Evolutionary conservation across 179 eudicot species (phyloP).

Genomic region (Corrigiola litoralis): DNA sequence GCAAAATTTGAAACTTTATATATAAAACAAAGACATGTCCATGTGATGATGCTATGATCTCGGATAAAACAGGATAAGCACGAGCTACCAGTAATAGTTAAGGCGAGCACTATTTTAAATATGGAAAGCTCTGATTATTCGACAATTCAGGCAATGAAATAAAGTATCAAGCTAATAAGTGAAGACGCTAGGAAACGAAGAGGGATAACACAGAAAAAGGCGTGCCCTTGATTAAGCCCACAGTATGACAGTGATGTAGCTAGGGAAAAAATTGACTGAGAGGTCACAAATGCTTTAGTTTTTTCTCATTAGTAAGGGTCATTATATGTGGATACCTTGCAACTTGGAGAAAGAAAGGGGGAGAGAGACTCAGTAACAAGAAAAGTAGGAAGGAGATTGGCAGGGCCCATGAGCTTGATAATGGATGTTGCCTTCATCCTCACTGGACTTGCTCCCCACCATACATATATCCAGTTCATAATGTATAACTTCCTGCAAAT

Average conservation of each 20-base stretch:
- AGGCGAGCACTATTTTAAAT: not conserved
- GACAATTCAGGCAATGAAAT: conserved; percentile 4
- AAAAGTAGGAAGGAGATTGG: conserved; percentile 28
- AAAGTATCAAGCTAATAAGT: not conserved
- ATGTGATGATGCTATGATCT: conserved; percentile 1
- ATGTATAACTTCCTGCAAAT: conserved; percentile 6
- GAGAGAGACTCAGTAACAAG: conserved; percentile 33
- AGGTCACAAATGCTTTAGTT: conserved; percentile 19
- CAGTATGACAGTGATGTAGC: conserved; percentile 25
- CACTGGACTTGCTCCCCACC: conserved; percentile 60
- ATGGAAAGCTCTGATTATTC: not conserved
- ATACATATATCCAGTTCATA: conserved; percentile 22
- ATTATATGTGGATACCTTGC: conserved; percentile 18
- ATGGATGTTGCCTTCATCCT: conserved; percentile 68
- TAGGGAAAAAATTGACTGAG: conserved; percentile 12
- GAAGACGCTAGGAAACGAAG: conserved; percentile 2
- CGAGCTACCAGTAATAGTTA: not conserved
- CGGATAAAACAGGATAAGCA: conserved; percentile 12
- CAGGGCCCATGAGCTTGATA: conserved; percentile 42
- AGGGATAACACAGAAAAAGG: conserved; percentile 14
- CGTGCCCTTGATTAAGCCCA: conserved; percentile 18
- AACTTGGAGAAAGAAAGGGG: conserved; percentile 20
- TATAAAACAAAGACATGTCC: not conserved
- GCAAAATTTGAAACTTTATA: not conserved
- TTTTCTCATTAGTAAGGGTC: conserved; percentile 22